Conservation (phyloP, 495 filamentous ascomycete genomes). For the Amphirosellinia nigrospora region DNA sequence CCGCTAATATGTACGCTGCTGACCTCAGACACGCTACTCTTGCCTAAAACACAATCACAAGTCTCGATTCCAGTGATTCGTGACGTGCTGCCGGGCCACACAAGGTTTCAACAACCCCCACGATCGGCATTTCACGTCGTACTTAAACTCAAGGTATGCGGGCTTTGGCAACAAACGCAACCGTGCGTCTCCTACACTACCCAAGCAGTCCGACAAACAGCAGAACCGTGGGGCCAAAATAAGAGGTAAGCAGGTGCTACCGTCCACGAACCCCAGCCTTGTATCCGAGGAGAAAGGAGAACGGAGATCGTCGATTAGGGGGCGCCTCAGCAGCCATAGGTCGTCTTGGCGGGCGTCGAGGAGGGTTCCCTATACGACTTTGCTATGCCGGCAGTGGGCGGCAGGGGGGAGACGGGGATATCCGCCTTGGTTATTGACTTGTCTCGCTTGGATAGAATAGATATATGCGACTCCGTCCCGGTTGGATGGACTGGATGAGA, state of each 20-base stretch:
- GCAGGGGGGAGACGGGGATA: neutral
- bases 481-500: slow-evolving; percentile 3
- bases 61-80: neutral
- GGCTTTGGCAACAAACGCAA: neutral
- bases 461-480: slow-evolving; percentile 10
- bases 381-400: neutral
- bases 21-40: slow-evolving; percentile 8
- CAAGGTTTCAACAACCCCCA: slow-evolving; percentile 1
- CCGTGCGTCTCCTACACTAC: neutral
- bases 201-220: neutral
- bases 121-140: slow-evolving; percentile 4
- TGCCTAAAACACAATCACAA: neutral
- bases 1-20: neutral
- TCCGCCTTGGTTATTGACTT: neutral
- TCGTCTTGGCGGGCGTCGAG: slow-evolving; percentile 10
- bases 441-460: slow-evolving; percentile 10
- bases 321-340: slow-evolving; percentile 3
- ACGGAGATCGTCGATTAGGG: neutral
- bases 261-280: neutral
- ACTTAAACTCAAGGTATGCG: neutral
- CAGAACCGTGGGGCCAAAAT: neutral
- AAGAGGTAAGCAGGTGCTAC: neutral
- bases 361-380: neutral
- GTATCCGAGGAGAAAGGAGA: neutral
- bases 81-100: neutral